Base-by-base conservation (phyloP, 1,139 yeast species). In the Diutina sp. region DNA sequence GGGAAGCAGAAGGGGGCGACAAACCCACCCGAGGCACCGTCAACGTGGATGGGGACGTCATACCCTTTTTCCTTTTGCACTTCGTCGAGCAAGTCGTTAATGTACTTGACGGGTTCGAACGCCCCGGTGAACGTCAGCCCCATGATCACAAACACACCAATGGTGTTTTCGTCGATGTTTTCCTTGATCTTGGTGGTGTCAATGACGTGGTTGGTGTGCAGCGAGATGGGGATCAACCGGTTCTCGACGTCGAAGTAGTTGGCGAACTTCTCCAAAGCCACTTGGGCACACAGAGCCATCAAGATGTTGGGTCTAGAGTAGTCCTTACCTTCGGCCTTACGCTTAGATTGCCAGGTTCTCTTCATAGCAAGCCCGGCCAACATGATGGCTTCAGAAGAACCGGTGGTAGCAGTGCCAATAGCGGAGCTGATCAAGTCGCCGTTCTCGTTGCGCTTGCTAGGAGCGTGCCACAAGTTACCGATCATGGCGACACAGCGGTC, bases 211-310 rank as follows among this genome's bases (percentile, higher is more conserved):
- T 84, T 81, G 53, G 84, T 76, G 55, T 77, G 76, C 56, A 75
- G 77, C 41, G 77, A 73, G 51, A 90, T 87, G 16, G 87, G 84
- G 59, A 90, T 78, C 61, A 88, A 71, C 61, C 96, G 78, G 61
- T 87, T 82, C 66, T 90, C 97, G 56, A 90, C 97, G 64, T 90
- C 97, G 70, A 90, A 90, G 71, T 90, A 90, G 56, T 95, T 77
- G 32, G 97, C 97, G 73, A 90, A 90, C 72, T 90, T 90, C 72
- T 90, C 97, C 65, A 90, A 76, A 0, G 97, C 97, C 55, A 90
- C 97, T 70, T 90, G 97, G 55, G 95, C 95, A 70, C 93, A 89
- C 47, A 93, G 77, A n/a, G 97, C 96, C 97, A 90, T 90, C 61
- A 90, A 73, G 64, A 90, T 88, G 70, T 90, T 90, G 59, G 97